A percentile compares a stretch with the other conserved stretches of the same genome.
Evolutionary conservation across 2,329 filamentous ascomycete species (phyloP).

Genomic region (Fusarium marasasianum): DNA sequence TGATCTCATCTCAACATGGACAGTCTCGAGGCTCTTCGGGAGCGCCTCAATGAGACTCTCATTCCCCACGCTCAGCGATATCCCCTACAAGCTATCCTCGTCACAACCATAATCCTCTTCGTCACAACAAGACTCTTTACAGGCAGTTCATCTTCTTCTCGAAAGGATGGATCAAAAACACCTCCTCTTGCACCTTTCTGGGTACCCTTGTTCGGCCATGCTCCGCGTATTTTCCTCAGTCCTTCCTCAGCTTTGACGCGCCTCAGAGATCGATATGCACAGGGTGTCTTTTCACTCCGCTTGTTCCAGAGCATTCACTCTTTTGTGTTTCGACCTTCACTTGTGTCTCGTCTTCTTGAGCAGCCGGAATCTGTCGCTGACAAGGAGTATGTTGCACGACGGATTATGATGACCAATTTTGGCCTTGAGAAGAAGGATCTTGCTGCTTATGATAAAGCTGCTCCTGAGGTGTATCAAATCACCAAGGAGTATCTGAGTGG

Average conservation of each 20-base stretch:
- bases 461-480: constrained; percentile 41
- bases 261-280: constrained; percentile 45
- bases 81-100: constrained; percentile 34
- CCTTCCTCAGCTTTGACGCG: constrained; percentile 44
- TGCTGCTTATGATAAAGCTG: constrained; percentile 45
- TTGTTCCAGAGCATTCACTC: constrained; percentile 47
- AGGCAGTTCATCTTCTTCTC: constrained; percentile 51
- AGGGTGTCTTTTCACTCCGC: constrained; percentile 50
- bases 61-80: constrained; percentile 37
- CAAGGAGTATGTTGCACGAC: constrained; percentile 38
- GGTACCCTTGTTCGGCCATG: constrained; percentile 50
- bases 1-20: constrained; percentile 21
- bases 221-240: constrained; percentile 45
- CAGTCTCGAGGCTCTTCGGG: constrained; percentile 12
- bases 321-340: constrained; percentile 47
- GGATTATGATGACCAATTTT: constrained; percentile 47
- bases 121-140: constrained; percentile 41
- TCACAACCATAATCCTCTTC: constrained; percentile 40
- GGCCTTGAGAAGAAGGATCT: constrained; percentile 44
- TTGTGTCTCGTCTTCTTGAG: constrained; percentile 44
- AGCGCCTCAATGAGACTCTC: constrained; percentile 28
- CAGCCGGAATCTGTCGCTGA: constrained; percentile 42
- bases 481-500: constrained; percentile 43
- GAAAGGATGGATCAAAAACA: constrained; percentile 26
- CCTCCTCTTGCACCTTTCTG: constrained; percentile 47